Conservation (phyloP, 306 rosid genomes). For the Vicia faba region DNA sequence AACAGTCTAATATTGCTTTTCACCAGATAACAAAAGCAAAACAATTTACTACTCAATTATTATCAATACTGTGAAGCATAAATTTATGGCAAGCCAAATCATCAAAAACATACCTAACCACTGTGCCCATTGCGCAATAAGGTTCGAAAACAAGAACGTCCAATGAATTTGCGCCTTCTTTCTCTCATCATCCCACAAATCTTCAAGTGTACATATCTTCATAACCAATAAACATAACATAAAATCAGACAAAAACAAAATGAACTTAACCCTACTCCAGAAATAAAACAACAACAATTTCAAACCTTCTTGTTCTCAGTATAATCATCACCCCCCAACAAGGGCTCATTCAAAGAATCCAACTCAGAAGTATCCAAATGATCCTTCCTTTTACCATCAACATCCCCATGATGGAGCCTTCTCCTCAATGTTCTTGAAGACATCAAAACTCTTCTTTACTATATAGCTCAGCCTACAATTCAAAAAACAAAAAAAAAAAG, state of each 20-base stretch:
- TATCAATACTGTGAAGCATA: conserved; percentile 4
- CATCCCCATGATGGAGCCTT: conserved; percentile 88
- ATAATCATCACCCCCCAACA: conserved; percentile 53
- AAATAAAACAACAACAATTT: conserved; percentile 1
- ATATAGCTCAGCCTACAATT: conserved; percentile 42
- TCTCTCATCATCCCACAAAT: conserved; percentile 75
- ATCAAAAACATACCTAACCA: conserved; percentile 69
- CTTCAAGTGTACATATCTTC: conserved; percentile 55
- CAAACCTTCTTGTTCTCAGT: conserved; percentile 57
- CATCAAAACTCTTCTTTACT: conserved; percentile 44
- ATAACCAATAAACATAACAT: not conserved
- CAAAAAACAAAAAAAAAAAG: not conserved
- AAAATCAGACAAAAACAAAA: not conserved
- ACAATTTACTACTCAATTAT: not conserved
- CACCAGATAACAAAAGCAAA: conserved; percentile 13
- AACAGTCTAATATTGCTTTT: conserved; percentile 14
- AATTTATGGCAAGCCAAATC: conserved; percentile 28
- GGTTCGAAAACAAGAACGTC: conserved; percentile 75
- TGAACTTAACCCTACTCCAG: not conserved
- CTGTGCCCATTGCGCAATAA: conserved; percentile 88
- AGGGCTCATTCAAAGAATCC: conserved; percentile 68
- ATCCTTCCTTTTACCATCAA: conserved; percentile 64
- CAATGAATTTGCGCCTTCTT: conserved; percentile 78
- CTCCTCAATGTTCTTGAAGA: conserved; percentile 70
- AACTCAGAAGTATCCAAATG: conserved; percentile 52